Base-by-base conservation (phyloP, 129 eudicot genomes). In the Pittosporum tobira region DNA sequence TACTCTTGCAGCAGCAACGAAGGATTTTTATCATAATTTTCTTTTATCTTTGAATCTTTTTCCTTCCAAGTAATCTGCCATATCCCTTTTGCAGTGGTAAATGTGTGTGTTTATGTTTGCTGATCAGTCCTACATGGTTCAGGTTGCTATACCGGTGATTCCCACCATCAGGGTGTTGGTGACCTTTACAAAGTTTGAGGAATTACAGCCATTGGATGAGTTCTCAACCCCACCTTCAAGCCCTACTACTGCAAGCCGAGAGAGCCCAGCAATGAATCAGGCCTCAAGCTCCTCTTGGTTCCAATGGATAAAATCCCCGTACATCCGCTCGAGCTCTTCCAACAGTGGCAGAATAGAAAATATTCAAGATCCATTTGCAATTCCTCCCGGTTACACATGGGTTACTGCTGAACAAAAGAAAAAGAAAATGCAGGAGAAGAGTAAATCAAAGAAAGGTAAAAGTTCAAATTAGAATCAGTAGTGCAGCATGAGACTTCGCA, bases 141-240 rank as follows among this genome's bases (percentile, higher is more conserved):
- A 89, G 97, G 95, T 85, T 63, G 95, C 97, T 7, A 85, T 89
- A 28, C 97, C 95, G 2, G 88, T 89, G 57, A 80, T 90, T 48
- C 95, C 98, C 9, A 90, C 98, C 19, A 86, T 90, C 59, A 71
- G 94, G 64, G 98, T 90, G 52, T 47, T 90, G 61, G 98, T 90
- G 50, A 90, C 95, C 12, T 90, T 90, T 65, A 90, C 98, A 9
- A 90, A 90, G 45, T 90, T 90, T 19, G 95, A 85, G 65, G 98
- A 90, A 55, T 64, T 90, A 50, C 84, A 80, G 67, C 95, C 95
- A 2, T 37, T 69, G 65, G 98, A 89, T 57, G 98, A 85, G 73
- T 90, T 90, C 61, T 69, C 94, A 27, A 90, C 98, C 30, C 98
- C 98, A 3, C 98, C 95, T 55, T 83, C 98, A 45, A 90, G 98